Evolutionary conservation across 2,329 filamentous ascomycete species (phyloP).

Genomic region (Neonectria sp.): DNA sequence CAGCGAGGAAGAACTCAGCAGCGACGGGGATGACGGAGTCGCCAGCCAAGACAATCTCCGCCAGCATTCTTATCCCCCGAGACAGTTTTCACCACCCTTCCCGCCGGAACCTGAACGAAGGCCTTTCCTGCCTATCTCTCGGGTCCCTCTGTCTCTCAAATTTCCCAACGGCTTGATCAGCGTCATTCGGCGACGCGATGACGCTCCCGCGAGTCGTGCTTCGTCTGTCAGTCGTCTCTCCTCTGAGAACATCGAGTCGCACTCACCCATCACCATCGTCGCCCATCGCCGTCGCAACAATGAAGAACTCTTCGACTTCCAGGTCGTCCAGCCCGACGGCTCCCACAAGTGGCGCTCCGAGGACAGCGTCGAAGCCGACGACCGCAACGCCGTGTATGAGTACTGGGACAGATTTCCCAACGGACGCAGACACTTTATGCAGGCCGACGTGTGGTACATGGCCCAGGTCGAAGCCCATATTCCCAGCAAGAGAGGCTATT

Average conservation of each 20-base stretch:
- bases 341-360: neutral
- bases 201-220: neutral
- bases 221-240: neutral
- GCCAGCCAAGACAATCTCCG: neutral
- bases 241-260: neutral
- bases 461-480: neutral
- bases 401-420: neutral
- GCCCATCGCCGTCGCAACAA: neutral
- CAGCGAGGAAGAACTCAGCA: neutral
- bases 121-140: neutral
- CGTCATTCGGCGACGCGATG: neutral
- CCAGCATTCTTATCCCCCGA: neutral
- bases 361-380: neutral
- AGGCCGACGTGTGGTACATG: neutral
- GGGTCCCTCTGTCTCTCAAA: neutral
- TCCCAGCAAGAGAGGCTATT: neutral
- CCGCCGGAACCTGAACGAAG: neutral
- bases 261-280: neutral
- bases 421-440: neutral
- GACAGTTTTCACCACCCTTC: slow-evolving; percentile 1
- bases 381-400: neutral
- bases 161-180: neutral
- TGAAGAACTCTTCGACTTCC: neutral
- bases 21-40: neutral
- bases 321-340: neutral